Base-by-base conservation (phyloP, 1,284 basidiomycete species). In the Pterulicium gracile region DNA sequence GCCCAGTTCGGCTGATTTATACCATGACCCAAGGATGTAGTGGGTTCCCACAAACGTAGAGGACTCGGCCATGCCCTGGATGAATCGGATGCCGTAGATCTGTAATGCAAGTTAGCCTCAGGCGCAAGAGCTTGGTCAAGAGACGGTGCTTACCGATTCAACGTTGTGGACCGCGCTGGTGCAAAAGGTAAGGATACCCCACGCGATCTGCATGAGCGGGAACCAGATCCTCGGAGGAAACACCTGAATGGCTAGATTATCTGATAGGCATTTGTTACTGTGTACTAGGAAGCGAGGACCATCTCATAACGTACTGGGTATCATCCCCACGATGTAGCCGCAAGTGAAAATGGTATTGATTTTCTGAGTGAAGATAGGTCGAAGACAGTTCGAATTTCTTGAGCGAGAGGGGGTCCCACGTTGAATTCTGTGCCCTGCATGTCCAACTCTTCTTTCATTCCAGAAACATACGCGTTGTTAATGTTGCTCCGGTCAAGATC, bases 41-140 rank as follows among this genome's bases (percentile, higher is more conserved):
- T 81, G 84, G 19, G 78, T 75, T n/a, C 83, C 81, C 4, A 81
- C 79, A 57, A 85, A 86, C 0, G 81, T 84, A 3, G 80, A 84
- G 0, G 79, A 73, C 58, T 88, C 84, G 3, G 77, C 74, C 48
- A 86, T 66, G 4, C 81, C 86, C 58, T 86, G 81, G 47, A 88
- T 70, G 58, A 88, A 87, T 2, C 83, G 72, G 47, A 87, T 82
- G 21, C 68, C 80, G 58, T 81, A 82, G 43, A 88, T 67, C 73
- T 87, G 48, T 34, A 18, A 24, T 41, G n/a, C n/a, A 50, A 10
- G 24, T 49, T 47, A 55, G 51, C 20, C 51, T 43, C 12, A 54
- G 49, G 23, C 10, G 32, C 40, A 12, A 12, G 40, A 46, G 15
- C 10, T n/a, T 32, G 27, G 7, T 32, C 27, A 44, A 12, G 45